Base-by-base conservation (phyloP, 192 early-diverging fungal genomes). In the Paraglomus brasilianum region DNA sequence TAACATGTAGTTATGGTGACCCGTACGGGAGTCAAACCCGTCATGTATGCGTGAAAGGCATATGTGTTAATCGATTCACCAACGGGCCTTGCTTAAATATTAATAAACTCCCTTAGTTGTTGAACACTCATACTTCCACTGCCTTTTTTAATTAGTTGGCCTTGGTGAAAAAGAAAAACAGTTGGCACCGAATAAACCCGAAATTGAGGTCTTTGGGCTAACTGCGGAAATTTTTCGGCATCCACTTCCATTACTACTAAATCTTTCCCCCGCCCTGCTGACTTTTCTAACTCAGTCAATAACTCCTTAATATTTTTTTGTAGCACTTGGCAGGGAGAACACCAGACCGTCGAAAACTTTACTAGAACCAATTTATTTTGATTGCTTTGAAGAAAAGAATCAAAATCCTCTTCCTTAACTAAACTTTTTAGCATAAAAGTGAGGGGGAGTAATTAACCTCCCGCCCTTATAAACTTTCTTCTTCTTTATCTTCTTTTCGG, bases 1-100 rank as follows among this genome's bases (percentile, higher is more conserved):
- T 30, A 30, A 30, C 3, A n/a, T 30, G 3, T 30, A 30, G 30
- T 30, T 30, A 2, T 61, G 58, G 58, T 61, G 58, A 61, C 58
- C 58, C 58, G 38, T 61, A 7, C 58, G 58, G 38, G 58, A 61
- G 14, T 61, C 58, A 41, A 61, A 61, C 58, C 38, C 58, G 58
- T 8, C 15, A 8, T 61, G 14, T 41, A 9, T 40, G 15, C 38
- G 38, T 61, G 58, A 61, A 61, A 61, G 38, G 38, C 15, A 40
- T 9, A 61, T 42, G 58, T 61, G 38, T 41, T 61, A 56, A 61
- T 41, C 58, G 30, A 0, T 61, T 5, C 38, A 61, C 58, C 8
- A 61, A 61, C 58, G 38, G 40, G 58, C 58, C 58, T 3, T 5
- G 14, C 6, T 61, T 44, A 42, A 42, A 9, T n/a, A 30, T 5